Evolutionary conservation across 495 filamentous ascomycete species (phyloP).

Genomic region (Chaetomium fimeti): DNA sequence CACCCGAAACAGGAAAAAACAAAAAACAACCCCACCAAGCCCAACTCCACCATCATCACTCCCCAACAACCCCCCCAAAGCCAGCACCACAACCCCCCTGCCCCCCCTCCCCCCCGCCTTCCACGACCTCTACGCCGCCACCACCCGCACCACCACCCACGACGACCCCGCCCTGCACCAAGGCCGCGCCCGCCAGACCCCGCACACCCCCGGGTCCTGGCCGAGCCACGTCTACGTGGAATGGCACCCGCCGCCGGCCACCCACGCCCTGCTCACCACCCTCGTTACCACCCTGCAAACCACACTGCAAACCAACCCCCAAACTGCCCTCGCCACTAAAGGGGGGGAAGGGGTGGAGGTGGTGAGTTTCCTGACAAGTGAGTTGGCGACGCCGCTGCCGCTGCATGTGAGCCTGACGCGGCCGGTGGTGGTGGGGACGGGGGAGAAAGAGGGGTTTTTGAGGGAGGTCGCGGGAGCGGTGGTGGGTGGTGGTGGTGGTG

Average conservation of each 20-base stretch:
- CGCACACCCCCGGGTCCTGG: conserved; percentile 89
- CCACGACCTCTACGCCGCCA: conserved; percentile 85
- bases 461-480: conserved; percentile 41
- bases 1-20: conserved; percentile 19
- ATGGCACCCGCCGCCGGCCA: conserved; percentile 68
- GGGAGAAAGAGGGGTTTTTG: conserved; percentile 63
- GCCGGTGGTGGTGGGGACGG: conserved; percentile 64
- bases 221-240: conserved; percentile 90
- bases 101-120: conserved; percentile 83
- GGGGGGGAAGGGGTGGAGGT: conserved; percentile 31
- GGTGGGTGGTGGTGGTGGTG: conserved; percentile 13
- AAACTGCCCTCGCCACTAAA: too few relatives aligned
- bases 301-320: too few relatives aligned
- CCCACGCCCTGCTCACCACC: conserved; percentile 56
- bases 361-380: conserved; percentile 67
- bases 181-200: conserved; percentile 74
- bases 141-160: conserved; percentile 65
- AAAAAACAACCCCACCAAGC: conserved; percentile 2
- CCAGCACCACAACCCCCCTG: conserved; percentile 37
- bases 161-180: conserved; percentile 85
- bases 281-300: too few relatives aligned
- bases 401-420: conserved; percentile 88
- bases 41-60: conserved; percentile 11
- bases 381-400: conserved; percentile 74
- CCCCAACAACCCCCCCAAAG: conserved; percentile 25